phyloP scores from a whole-genome alignment of 192 early-diverging fungal genomes.

The Linnemannia elongata region DNA sequence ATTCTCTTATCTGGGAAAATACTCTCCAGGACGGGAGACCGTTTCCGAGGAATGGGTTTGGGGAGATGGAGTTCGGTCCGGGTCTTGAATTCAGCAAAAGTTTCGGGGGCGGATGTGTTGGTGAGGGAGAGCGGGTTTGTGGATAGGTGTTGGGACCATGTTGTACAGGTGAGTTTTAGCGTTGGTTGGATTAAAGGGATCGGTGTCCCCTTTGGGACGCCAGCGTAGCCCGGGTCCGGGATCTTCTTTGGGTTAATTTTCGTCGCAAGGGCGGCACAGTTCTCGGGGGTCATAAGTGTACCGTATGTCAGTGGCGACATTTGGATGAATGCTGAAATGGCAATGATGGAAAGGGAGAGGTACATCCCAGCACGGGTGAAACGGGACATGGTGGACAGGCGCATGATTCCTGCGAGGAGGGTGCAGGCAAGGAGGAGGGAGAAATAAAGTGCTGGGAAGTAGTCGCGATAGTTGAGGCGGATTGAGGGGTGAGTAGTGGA shows the following conservation, averaged over 20 bases:
- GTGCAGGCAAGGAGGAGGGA: conserved; percentile 21
- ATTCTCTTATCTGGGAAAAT: background rate
- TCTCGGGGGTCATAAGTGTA: background rate
- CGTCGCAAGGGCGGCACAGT: background rate
- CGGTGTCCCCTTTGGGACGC: background rate
- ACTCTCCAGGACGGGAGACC: conserved; percentile 12
- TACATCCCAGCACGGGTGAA: background rate
- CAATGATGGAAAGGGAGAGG: background rate
- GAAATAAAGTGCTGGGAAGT: conserved; percentile 38
- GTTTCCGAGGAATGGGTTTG: background rate
- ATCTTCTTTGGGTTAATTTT: background rate
- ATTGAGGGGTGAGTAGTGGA: background rate
- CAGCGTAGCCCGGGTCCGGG: background rate
- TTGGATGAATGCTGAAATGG: background rate
- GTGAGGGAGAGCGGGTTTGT: background rate
- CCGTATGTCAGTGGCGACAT: conserved; percentile 27
- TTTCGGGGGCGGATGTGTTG: background rate
- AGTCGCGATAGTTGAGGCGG: conserved; percentile 5
- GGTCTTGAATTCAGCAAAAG: background rate
- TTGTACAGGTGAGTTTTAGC: background rate
- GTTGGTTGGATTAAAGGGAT: background rate
- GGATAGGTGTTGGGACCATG: background rate
- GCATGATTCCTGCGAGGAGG: conserved; percentile 6
- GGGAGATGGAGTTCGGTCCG: background rate
- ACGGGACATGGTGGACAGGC: background rate